Evolutionary conservation across 768 basidiomycete species (phyloP), one percentile per base, ranked within the genome.

Genomic region (Peribolospora kevripleyi): DNA sequence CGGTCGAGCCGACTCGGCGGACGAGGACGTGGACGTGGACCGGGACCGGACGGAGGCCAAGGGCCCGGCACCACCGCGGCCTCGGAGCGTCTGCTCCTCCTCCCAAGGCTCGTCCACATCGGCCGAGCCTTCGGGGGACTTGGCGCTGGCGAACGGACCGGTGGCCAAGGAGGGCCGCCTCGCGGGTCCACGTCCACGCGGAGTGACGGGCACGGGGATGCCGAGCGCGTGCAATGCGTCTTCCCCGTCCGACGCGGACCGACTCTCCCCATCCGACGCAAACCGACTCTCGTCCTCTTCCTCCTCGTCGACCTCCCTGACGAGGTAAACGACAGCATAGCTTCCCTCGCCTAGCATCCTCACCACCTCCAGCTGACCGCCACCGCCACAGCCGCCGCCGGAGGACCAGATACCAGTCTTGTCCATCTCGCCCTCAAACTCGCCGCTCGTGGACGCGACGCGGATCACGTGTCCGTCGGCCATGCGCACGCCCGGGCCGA

Each of bases 361-460:
- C 43, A 61, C 62, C 9, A 65, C 57, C 53, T 65, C 64, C 10
- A 61, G 46, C 57, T 60, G 55, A 36, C 54, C 48, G 3, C 54
- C 58, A 3, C 58, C 46, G 7, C 58, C 60, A 25, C 57, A 57
- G 25, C 57, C 60, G 13, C 52, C 55, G 9, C 47, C 60, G 43
- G 43, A 52, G 43, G 43, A 52, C 25, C 14, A 9, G n/a, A 11
- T 52, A n/a, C 40, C 36, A 3, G 36, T 52, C 51, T 51, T 57
- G 3, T 55, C 59, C 48, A 51, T 40, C 10, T 54, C 51, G 3
- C 47, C 42, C 3, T 57, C 54, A 38, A 74, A 60, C 42, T 82
- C 74, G 67, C 84, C 81, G 50, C 77, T 76, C 38, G 93, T 88
- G 57, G 86, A 79, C 66, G 93, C 73, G 51, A 82, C 76, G 53